Conservation (phyloP, 1,139 yeast genomes). For the Scheffersomyces titani region DNA sequence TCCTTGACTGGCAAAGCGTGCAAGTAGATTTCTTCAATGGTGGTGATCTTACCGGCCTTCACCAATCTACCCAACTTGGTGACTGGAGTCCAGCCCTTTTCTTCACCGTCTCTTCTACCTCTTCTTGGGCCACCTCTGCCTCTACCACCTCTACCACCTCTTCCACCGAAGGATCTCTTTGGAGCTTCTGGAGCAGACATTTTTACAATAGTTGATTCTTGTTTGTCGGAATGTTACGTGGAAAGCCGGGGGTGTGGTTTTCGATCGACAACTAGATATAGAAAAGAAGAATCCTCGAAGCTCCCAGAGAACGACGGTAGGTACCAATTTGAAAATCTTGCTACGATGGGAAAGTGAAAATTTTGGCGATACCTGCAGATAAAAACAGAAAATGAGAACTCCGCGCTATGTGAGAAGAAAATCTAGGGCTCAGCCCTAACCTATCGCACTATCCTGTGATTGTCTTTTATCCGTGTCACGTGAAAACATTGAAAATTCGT, state of each 20-base stretch:
- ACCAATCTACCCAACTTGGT: conserved; percentile 99
- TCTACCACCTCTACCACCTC: conserved; percentile 52
- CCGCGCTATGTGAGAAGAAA: neutral
- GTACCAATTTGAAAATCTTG: conserved; percentile 1
- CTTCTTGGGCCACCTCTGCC: conserved; percentile 49
- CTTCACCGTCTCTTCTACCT: conserved; percentile 81
- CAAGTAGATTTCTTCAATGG: conserved; percentile 97
- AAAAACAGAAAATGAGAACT: neutral
- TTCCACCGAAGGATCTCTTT: conserved; percentile 68
- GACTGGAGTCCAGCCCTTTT: conserved; percentile 99
- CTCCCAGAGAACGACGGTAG: neutral
- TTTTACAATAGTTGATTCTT: conserved; percentile 20
- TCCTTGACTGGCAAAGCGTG: conserved; percentile 99
- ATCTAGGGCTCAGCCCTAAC: conserved; percentile 11
- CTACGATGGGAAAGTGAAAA: neutral
- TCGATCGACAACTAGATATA: conserved; percentile 63
- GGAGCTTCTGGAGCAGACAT: conserved; percentile 72
- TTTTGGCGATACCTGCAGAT: neutral
- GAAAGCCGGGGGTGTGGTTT: conserved; percentile 93
- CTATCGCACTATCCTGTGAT: neutral
- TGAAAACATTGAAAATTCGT: neutral
- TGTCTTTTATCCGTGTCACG: conserved; percentile 2
- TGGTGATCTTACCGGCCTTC: conserved; percentile 96
- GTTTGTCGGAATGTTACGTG: conserved; percentile 82
- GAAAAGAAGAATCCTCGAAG: conserved; percentile 6